Evolutionary conservation across 1,139 yeast species (phyloP), one percentile per base, ranked within the genome.

Genomic region (Yamadazyma membranifaciens): DNA sequence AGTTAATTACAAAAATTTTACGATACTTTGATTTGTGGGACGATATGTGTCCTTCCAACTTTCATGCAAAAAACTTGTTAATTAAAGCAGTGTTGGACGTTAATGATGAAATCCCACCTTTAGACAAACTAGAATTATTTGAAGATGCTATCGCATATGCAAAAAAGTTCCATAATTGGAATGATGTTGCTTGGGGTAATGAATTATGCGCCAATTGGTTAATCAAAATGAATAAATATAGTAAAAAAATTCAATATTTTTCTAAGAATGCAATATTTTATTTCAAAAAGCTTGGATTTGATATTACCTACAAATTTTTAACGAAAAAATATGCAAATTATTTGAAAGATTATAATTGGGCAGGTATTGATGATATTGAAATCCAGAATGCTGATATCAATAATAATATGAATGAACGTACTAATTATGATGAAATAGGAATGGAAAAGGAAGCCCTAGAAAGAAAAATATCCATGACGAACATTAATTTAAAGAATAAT

Each of bases 201-300:
- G 69, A 70, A 37, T 57, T 71, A 15, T 75, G 81, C 56, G 79
- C 75, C 2, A 57, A 56, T 12, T 77, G 79, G 78, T 52, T 77
- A 11, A 56, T 56, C n/a, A 51, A 45, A 2, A 55, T 52, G n/a
- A 56, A 65, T 3, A 60, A 59, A 37, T 49, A 43, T 38, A 51
- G 46, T 13, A 47, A 46, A 17, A 42, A 63, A 38, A 52, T 54
- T 9, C 33, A 42, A 1, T 43, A 42, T 10, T 62, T 52, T 41
- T 61, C 59, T 1, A 54, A 47, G 26, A 48, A 46, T 9, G 61
- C 63, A 0, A 39, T 52, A 27, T 48, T 51, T 9, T 42, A 57
- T 20, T 58, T 57, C 43, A 45, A 48, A 31, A 50, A 53, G 29
- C 43, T 59, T 30, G 59, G 56, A 27, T 44, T 54, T 17, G 43